A percentile compares a stretch with the other conserved stretches of the same genome.
Evolutionary conservation across 2,329 filamentous ascomycete species (phyloP).

Genomic region (Escovopsis sp.): DNA sequence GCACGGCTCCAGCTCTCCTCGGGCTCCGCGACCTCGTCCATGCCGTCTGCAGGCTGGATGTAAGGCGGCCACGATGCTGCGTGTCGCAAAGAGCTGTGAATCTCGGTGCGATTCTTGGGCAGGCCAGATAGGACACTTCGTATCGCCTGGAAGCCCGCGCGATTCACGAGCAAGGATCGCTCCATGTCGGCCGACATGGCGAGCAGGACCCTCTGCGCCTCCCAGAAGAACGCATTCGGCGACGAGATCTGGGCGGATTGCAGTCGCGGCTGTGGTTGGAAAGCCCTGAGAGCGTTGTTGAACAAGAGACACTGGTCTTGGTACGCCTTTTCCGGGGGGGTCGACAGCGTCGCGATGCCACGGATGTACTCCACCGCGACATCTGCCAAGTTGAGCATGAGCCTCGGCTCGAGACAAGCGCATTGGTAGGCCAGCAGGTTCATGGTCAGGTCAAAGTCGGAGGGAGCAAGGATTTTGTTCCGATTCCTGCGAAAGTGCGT

Average conservation of each 20-base stretch:
- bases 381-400: conserved; percentile 17
- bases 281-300: conserved; percentile 14
- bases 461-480: conserved; percentile 6
- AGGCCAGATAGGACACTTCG: conserved; percentile 37
- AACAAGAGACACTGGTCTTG: conserved; percentile 17
- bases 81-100: conserved; percentile 31
- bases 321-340: conserved; percentile 10
- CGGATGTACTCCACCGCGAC: conserved; percentile 15
- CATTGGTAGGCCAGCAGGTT: conserved; percentile 17
- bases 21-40: conserved; percentile 37
- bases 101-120: conserved; percentile 37
- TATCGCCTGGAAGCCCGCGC: conserved; percentile 38
- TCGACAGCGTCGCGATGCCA: conserved; percentile 6
- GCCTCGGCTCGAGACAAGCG: conserved; percentile 18
- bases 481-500: background rate
- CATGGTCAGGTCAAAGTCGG: conserved; percentile 13
- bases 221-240: conserved; percentile 31
- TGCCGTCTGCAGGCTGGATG: conserved; percentile 39
- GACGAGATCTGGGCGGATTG: conserved; percentile 11
- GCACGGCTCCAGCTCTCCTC: conserved; percentile 40
- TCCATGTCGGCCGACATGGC: conserved; percentile 33
- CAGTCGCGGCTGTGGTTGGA: conserved; percentile 14
- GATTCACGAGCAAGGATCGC: conserved; percentile 35
- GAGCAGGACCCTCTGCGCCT: conserved; percentile 40
- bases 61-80: conserved; percentile 46